Percentiles rank a stretch among this genome's conserved stretches.
Evolutionary conservation across 2,329 filamentous ascomycete species (phyloP).

Genomic region (Coniochaeta sp.): DNA sequence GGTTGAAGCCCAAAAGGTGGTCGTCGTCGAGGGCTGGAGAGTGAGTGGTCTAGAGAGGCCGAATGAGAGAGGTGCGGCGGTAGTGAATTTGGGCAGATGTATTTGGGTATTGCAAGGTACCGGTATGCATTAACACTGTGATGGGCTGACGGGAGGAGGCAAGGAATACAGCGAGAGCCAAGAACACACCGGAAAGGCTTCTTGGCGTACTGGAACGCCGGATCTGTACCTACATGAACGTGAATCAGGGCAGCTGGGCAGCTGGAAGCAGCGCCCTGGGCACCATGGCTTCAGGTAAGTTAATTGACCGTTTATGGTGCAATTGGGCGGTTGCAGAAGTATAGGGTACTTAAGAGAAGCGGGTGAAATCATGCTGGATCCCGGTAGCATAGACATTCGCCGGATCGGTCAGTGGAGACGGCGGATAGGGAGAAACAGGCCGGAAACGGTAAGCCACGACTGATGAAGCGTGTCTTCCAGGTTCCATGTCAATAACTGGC

Average conservation of each 20-base stretch:
- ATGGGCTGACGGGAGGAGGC: background rate
- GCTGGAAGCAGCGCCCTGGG: too few relatives aligned
- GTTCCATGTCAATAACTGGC: background rate
- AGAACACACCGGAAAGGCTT: background rate
- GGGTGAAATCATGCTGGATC: background rate
- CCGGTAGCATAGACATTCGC: background rate
- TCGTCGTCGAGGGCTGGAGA: background rate
- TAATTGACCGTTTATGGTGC: background rate
- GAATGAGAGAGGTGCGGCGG: background rate
- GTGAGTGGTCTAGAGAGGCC: background rate
- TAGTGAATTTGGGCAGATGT: background rate
- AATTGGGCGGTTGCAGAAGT: background rate
- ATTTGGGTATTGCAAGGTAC: background rate
- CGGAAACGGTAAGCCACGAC: background rate
- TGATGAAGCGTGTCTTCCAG: too few relatives aligned
- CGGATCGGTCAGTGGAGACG: background rate
- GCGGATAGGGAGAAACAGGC: background rate
- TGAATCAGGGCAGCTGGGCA: too few relatives aligned
- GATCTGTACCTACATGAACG: too few relatives aligned
- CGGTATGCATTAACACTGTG: too few relatives aligned
- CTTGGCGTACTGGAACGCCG: background rate
- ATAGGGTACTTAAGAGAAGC: background rate
- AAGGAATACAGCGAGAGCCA: background rate
- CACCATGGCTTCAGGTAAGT: too few relatives aligned
- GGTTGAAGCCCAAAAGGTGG: background rate